Conservation (phyloP, 148 eudicot genomes). For the Chenopodium suecicum region DNA sequence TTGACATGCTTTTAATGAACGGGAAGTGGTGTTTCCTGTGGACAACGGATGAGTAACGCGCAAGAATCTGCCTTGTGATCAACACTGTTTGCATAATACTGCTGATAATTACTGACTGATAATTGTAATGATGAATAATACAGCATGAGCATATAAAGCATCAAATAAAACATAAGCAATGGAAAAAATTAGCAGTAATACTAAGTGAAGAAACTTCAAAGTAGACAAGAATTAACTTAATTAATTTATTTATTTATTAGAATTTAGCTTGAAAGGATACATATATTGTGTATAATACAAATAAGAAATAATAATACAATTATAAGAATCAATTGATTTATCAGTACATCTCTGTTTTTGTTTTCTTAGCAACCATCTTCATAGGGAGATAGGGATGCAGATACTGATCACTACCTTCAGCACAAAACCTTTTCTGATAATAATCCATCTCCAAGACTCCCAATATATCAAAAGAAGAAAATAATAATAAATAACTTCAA, state of each 20-base stretch:
- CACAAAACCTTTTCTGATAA: constrained; percentile 27
- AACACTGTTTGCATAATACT: neutral
- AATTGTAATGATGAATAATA: neutral
- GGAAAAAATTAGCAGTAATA: neutral
- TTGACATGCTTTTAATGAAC: neutral
- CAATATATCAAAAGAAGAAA: constrained; percentile 31
- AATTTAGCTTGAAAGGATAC: constrained; percentile 1
- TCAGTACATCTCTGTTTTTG: constrained; percentile 19
- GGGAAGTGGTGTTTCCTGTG: neutral
- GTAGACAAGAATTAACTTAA: neutral
- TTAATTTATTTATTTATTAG: constrained; percentile 10
- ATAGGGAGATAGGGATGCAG: constrained; percentile 35
- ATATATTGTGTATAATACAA: neutral
- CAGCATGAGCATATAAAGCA: no score
- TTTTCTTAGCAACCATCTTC: constrained; percentile 11
- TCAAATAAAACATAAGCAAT: neutral
- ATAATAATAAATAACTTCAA: constrained; percentile 22
- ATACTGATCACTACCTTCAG: constrained; percentile 29
- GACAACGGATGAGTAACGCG: neutral
- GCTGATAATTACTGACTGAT: neutral
- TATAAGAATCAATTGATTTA: constrained; percentile 23
- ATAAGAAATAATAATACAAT: constrained; percentile 13
- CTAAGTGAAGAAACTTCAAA: neutral
- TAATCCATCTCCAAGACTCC: constrained; percentile 38
- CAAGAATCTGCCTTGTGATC: neutral